Conservation (phyloP, 805 yeast species). For the Allodekkera sacchari region DNA sequence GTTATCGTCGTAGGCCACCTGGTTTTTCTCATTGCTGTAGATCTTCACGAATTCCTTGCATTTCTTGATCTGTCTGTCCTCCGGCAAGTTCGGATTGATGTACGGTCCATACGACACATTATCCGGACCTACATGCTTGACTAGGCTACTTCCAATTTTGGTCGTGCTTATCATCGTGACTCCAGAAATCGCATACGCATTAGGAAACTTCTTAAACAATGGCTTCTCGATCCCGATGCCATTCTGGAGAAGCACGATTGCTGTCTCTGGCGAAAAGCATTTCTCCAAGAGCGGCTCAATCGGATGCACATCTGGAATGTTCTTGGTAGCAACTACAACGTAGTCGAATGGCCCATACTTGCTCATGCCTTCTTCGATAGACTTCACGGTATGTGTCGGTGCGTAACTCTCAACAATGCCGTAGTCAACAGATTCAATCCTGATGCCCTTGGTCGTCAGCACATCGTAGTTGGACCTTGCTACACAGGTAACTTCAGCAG, state of each 20-base stretch:
- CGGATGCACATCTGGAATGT: conserved; percentile 52
- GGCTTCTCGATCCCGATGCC: conserved; percentile 32
- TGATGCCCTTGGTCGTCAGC: conserved; percentile 45
- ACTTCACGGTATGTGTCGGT: conserved; percentile 37
- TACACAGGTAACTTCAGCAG: conserved; percentile 49
- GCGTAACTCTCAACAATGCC: conserved; percentile 47
- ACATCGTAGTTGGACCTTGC: conserved; percentile 56
- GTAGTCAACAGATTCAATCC: conserved; percentile 53
- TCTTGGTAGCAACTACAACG: conserved; percentile 54
- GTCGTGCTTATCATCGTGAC: conserved; percentile 30
- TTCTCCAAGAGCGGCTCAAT: conserved; percentile 29
- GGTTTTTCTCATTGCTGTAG: conserved; percentile 25
- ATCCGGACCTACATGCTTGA: conserved; percentile 29
- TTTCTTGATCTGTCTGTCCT: conserved; percentile 18
- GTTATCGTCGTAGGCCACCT: conserved; percentile 24
- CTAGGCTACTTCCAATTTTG: conserved; percentile 20
- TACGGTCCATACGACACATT: conserved; percentile 27
- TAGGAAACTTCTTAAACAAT: conserved; percentile 25
- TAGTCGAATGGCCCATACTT: conserved; percentile 39
- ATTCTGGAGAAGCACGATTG: conserved; percentile 31
- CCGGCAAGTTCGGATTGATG: conserved; percentile 23
- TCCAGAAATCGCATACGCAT: conserved; percentile 29
- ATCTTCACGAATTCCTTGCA: conserved; percentile 26
- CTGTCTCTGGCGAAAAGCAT: conserved; percentile 21
- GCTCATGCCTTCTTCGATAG: conserved; percentile 38